phyloP scores from a whole-genome alignment of 208 protist genomes.

The Leptomonas seymouri region DNA sequence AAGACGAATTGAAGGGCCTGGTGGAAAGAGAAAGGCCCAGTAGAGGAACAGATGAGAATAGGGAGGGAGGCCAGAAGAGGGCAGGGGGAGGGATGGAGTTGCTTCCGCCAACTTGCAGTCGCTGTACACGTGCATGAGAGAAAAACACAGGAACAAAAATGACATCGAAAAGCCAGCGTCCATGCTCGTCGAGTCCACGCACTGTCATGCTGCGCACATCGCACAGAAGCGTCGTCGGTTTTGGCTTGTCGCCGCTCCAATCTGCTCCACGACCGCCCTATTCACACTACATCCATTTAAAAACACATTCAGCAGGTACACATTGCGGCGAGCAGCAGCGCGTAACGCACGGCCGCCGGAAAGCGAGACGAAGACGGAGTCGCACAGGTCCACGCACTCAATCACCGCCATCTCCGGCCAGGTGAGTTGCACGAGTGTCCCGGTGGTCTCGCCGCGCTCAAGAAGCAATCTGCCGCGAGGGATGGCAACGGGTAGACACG shows the following conservation, averaged over 20 bases:
- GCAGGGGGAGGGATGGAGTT: neutral
- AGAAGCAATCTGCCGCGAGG: neutral
- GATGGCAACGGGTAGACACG: conserved; percentile 8
- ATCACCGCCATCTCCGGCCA: conserved; percentile 34
- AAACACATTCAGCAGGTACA: conserved; percentile 39
- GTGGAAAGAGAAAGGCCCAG: neutral
- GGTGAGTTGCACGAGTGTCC: conserved; percentile 15
- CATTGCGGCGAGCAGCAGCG: conserved; percentile 36
- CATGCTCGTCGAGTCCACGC: neutral
- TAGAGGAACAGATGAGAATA: neutral
- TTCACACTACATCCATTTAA: conserved; percentile 50
- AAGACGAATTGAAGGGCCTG: neutral
- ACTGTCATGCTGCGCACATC: neutral
- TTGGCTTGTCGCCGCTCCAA: conserved; percentile 22
- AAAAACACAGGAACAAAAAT: conserved; percentile 3
- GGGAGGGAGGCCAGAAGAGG: neutral
- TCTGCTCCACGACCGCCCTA: conserved; percentile 34
- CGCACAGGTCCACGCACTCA: conserved; percentile 30
- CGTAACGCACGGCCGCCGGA: conserved; percentile 42
- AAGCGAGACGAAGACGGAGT: conserved; percentile 39
- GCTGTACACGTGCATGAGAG: neutral
- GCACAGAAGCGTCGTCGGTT: conserved; percentile 32
- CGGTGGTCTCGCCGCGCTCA: conserved; percentile 2
- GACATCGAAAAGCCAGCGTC: neutral
- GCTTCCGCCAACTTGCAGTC: conserved; percentile 2